Base-by-base conservation (phyloP, 2,329 filamentous ascomycete genomes). In the Cercospora sp. region DNA sequence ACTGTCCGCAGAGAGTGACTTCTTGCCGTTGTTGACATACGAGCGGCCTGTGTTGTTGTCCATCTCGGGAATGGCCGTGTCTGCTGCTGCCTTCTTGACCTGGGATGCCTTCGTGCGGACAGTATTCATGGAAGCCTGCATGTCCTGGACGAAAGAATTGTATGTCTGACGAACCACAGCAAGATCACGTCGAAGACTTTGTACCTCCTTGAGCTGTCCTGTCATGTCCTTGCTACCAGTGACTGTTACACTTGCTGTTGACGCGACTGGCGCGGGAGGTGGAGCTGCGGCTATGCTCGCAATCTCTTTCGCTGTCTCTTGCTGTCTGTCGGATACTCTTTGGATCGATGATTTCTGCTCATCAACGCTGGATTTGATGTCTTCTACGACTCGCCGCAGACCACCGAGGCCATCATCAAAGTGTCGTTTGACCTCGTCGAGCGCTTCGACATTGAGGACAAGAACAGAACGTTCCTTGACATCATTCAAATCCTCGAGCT, bases 381-480 rank as follows among this genome's bases (percentile, higher is more conserved):
- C 90, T 74, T 96, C 91, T n/a, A 99, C 89, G 31, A 97, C 86
- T 66, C 89, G 87, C 72, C 90, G 92, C 60, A 99, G 83, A 6
- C 90, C 89, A 9, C 90, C 90, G 61, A 99, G 85, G 51, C 94
- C 93, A 72, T 99, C 94, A 71, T 99, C 95, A 72, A 99, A 93
- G 77, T 98, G 95, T 60, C 90, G 89, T 81, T 98, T 98, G 42
- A 99, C 94, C 80, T 99, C 95, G 77, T 99, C 95, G 4, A 99
- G 85, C 16, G 90, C 87, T 77, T 99, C 95, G 1, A 98, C 87
- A 74, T 99, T 99, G 51, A 99, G 83, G 0, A 95, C 96, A n/a
- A 99, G 84, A 0, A 99, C 95, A 1, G 93, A 93, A 31, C 94
- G 88, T 78, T 99, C 95, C 80, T 96, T 97, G 75, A 99, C 91